These are phyloP conservation scores for Tephrocybe sp. DNA, from an alignment of 768 basidiomycete genomes.

Conservation along the genomic window DNA sequence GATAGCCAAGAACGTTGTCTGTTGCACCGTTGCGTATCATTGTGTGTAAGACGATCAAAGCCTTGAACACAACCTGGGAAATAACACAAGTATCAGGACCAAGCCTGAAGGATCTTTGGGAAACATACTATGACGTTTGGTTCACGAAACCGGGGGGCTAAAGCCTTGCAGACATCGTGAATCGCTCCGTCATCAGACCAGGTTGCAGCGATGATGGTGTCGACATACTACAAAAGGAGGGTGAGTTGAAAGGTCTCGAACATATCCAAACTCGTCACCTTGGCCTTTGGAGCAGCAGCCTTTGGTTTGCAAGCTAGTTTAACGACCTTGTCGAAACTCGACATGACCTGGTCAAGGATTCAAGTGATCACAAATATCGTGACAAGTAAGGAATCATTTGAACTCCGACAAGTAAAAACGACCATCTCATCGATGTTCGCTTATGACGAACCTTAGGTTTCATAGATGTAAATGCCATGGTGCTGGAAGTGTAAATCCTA, in stretches of 20 bases:
- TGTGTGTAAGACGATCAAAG: conserved; percentile 89
- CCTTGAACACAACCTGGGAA: conserved; percentile 94
- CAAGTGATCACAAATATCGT: conserved; percentile 15
- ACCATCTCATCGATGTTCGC: not conserved
- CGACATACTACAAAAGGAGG: conserved; percentile 69
- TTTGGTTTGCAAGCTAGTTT: conserved; percentile 98
- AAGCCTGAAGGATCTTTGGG: not conserved
- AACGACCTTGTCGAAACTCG: conserved; percentile 87
- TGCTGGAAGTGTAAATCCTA: not conserved
- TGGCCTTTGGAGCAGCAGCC: conserved; percentile 91
- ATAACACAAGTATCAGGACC: conserved; percentile 3
- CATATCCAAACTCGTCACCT: conserved; percentile 45
- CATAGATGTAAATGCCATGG: not conserved
- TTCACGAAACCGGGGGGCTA: conserved; percentile 82
- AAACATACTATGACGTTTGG: conserved; percentile 82
- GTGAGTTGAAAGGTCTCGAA: conserved; percentile 2
- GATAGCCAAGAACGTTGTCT: conserved; percentile 84
- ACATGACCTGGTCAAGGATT: conserved; percentile 40
- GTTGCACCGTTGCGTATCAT: conserved; percentile 98
- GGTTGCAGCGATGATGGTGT: conserved; percentile 95
- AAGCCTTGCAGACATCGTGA: conserved; percentile 88
- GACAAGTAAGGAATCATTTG: conserved; percentile 13
- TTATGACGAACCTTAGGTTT: conserved; percentile 8
- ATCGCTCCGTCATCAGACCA: conserved; percentile 94
- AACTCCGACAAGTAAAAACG: conserved; percentile 15